These are phyloP conservation scores for Setaria italica DNA, from an alignment of 202 grass and related monocot genomes.

Conservation along the genomic window DNA sequence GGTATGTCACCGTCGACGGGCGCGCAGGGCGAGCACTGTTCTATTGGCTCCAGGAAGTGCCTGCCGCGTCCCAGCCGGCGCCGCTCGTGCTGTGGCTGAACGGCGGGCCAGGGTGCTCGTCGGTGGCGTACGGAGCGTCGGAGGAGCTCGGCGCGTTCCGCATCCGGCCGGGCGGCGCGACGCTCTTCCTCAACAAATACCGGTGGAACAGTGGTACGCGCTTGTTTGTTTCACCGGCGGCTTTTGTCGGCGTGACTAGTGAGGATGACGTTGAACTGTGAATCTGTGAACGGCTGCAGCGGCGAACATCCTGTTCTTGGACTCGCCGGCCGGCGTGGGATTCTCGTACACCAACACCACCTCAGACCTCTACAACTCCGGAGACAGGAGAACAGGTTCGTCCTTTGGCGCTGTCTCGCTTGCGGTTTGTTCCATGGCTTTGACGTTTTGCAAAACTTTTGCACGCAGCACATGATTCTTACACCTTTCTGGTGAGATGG, in stretches of 20 bases:
- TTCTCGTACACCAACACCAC: conserved; percentile 90
- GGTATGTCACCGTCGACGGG: conserved; percentile 70
- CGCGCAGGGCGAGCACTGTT: conserved; percentile 65
- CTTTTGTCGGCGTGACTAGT: not conserved
- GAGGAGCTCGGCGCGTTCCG: conserved; percentile 87
- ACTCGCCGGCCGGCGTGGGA: conserved; percentile 86
- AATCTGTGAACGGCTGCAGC: conserved; percentile 31
- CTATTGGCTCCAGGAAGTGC: conserved; percentile 77
- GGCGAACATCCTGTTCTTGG: conserved; percentile 89
- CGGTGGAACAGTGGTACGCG: conserved; percentile 75
- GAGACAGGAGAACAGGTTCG: conserved; percentile 65
- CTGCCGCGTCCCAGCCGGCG: conserved; percentile 42
- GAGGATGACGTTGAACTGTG: not conserved
- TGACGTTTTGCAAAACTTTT: not conserved
- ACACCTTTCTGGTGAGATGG: conserved; percentile 74
- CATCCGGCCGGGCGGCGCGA: conserved; percentile 59
- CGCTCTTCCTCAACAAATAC: conserved; percentile 61
- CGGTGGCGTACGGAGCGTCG: conserved; percentile 73
- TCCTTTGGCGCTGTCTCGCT: not conserved
- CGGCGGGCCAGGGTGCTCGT: conserved; percentile 86
- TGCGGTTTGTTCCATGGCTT: not conserved
- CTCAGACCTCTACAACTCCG: conserved; percentile 69
- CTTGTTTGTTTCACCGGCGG: not conserved
- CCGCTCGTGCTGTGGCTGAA: conserved; percentile 90
- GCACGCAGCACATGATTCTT: conserved; percentile 65